phyloP scores from a whole-genome alignment of 2,329 filamentous ascomycete species.

The Xylariaceae sp. region DNA sequence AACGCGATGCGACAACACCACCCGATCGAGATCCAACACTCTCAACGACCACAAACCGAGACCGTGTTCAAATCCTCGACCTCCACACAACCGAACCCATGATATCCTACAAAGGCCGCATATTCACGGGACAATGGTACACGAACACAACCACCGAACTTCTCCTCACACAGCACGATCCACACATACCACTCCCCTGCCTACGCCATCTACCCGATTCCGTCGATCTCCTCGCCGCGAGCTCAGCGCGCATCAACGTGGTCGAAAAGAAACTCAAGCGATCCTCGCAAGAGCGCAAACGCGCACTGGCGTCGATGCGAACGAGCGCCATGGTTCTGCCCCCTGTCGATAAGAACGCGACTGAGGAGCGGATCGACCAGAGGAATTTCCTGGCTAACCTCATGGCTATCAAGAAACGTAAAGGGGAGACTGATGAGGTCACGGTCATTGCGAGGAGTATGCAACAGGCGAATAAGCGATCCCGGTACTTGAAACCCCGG shows the following conservation, averaged over 20 bases:
- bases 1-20: constrained; percentile 9
- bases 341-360: constrained; percentile 46
- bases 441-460: constrained; percentile 43
- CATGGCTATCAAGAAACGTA: constrained; percentile 61
- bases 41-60: constrained; percentile 24
- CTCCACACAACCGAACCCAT: constrained; percentile 74
- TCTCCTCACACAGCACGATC: constrained; percentile 60
- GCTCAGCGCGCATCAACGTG: constrained; percentile 67
- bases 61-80: constrained; percentile 75
- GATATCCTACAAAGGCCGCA: constrained; percentile 72
- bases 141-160: constrained; percentile 82
- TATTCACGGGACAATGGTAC: constrained; percentile 80
- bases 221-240: constrained; percentile 71
- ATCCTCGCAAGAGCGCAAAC: constrained; percentile 28
- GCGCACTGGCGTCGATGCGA: constrained; percentile 31
- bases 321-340: constrained; percentile 37
- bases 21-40: constrained; percentile 17
- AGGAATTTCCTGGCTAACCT: constrained; percentile 61
- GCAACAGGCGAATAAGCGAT: constrained; percentile 9
- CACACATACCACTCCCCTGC: constrained; percentile 39
- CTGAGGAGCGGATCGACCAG: constrained; percentile 40
- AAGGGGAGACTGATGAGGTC: constrained; percentile 64
- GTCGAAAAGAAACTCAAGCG: constrained; percentile 59
- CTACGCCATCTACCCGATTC: constrained; percentile 53
- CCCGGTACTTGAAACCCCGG: not conserved